Conservation (phyloP, 768 basidiomycete species). For the Strobilomyces echinocephalus region DNA sequence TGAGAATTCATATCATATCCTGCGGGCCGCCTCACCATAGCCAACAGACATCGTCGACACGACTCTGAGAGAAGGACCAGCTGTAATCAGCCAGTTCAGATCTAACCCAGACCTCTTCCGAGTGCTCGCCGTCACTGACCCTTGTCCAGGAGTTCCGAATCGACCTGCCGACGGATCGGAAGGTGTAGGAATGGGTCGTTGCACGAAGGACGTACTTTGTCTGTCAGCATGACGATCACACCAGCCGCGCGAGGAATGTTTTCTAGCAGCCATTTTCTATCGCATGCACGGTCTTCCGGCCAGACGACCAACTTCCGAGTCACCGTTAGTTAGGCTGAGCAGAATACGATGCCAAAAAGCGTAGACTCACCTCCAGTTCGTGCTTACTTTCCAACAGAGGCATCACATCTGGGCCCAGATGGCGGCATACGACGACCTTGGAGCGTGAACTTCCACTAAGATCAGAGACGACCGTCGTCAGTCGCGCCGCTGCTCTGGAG, state of each 20-base stretch:
- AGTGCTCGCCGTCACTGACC: conserved; percentile 26
- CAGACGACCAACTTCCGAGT: conserved; percentile 41
- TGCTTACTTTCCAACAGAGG: conserved; percentile 43
- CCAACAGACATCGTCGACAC: conserved; percentile 94
- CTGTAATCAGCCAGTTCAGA: conserved; percentile 32
- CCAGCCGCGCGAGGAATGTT: conserved; percentile 66
- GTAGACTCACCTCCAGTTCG: conserved; percentile 48
- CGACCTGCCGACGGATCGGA: conserved; percentile 42
- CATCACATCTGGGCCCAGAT: conserved; percentile 64
- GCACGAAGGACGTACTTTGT: conserved; percentile 48
- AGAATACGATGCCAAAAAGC: background rate
- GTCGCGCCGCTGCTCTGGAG: conserved; percentile 12
- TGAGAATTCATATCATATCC: background rate
- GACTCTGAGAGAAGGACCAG: conserved; percentile 71
- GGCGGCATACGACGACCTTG: conserved; percentile 55
- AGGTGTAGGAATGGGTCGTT: background rate
- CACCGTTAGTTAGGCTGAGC: background rate
- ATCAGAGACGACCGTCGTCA: conserved; percentile 24
- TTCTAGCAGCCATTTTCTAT: conserved; percentile 67
- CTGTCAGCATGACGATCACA: conserved; percentile 59
- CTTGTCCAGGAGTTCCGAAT: conserved; percentile 52
- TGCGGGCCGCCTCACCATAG: conserved; percentile 48
- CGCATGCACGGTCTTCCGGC: conserved; percentile 52
- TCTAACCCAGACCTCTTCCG: background rate
- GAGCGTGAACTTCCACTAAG: conserved; percentile 19